phyloP scores from a whole-genome alignment of 129 eudicot genomes.

The Scalesia atractyloides region DNA sequence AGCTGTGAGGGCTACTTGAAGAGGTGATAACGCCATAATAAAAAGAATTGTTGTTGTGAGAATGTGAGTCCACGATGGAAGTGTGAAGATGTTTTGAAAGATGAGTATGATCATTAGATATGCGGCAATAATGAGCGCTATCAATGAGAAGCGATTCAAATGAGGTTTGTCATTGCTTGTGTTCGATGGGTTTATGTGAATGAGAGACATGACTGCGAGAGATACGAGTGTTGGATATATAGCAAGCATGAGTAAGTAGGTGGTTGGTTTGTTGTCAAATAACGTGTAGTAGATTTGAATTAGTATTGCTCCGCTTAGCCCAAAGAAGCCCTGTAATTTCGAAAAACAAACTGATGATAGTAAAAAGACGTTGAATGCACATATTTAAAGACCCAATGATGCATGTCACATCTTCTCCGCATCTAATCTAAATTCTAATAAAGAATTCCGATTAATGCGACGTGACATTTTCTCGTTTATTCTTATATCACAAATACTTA shows the following conservation, averaged over 20 bases:
- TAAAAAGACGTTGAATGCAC: no score
- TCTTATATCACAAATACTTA: no score
- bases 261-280: conserved; percentile 52
- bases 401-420: no score
- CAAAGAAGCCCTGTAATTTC: conserved; percentile 77
- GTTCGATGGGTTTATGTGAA: conserved; percentile 38
- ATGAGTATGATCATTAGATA: conserved; percentile 65
- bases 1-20: conserved; percentile 50
- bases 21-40: conserved; percentile 58
- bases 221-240: conserved; percentile 56
- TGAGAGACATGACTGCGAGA: conserved; percentile 65
- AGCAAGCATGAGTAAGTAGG: conserved; percentile 71
- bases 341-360: not conserved
- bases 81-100: conserved; percentile 49
- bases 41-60: conserved; percentile 42
- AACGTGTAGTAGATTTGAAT: conserved; percentile 68
- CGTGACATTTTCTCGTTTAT: no score
- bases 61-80: conserved; percentile 52
- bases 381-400: no score
- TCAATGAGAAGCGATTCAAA: conserved; percentile 52
- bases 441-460: no score
- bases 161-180: conserved; percentile 49
- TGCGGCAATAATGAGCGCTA: conserved; percentile 54
- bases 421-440: no score
- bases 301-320: conserved; percentile 88